phyloP scores from a whole-genome alignment of 129 eudicot species.

The Tanacetum coccineum region DNA sequence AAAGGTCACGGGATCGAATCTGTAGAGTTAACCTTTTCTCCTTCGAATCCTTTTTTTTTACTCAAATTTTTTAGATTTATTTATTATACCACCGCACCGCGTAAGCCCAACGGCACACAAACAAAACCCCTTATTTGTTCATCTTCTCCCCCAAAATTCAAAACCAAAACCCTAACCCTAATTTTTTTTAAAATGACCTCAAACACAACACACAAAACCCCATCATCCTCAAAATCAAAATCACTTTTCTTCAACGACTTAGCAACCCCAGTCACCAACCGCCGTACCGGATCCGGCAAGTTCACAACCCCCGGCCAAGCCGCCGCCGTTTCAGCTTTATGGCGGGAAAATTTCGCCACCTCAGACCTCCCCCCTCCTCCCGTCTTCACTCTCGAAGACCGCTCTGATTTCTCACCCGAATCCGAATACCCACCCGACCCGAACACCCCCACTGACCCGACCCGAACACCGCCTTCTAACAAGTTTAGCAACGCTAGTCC shows the following conservation, averaged over 20 bases:
- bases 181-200: constrained; percentile 50
- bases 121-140: no score
- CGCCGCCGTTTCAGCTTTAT: constrained; percentile 93
- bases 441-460: constrained; percentile 64
- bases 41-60: no score
- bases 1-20: no score
- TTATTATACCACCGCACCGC: no score
- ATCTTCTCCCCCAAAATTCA: not conserved
- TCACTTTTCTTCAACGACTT: constrained; percentile 78
- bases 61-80: no score
- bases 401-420: constrained; percentile 83
- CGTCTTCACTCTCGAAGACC: constrained; percentile 80
- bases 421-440: constrained; percentile 72
- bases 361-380: constrained; percentile 98
- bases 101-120: no score
- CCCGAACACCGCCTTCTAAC: no score
- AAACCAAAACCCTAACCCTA: no score
- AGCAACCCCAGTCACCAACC: constrained; percentile 73
- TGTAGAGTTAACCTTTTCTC: no score
- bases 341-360: constrained; percentile 90
- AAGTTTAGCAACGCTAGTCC: no score
- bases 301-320: constrained; percentile 91
- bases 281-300: constrained; percentile 52
- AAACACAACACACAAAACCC: constrained; percentile 74
- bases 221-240: constrained; percentile 62